A percentile compares a stretch with the other conserved stretches of the same genome.
Conservation (phyloP, 2,329 filamentous ascomycete genomes). For the Pleomassaria siparia region DNA sequence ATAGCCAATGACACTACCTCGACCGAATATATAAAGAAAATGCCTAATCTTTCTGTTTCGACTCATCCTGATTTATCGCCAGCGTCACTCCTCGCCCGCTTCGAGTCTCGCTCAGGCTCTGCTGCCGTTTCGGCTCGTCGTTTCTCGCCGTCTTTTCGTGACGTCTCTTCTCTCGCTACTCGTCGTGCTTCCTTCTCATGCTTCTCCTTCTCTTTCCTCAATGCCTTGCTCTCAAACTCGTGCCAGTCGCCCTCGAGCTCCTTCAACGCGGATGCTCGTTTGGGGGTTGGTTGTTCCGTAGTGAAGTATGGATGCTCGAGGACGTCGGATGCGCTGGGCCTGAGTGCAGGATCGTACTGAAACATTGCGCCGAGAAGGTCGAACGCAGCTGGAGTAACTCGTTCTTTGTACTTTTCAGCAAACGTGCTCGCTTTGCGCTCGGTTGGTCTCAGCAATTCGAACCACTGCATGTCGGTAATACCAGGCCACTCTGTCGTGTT, state of each 20-base stretch:
- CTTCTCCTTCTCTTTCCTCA: constrained; percentile 84
- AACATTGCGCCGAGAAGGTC: constrained; percentile 85
- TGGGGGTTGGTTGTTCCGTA: constrained; percentile 73
- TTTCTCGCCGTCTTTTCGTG: constrained; percentile 37
- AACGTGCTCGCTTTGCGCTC: constrained; percentile 75
- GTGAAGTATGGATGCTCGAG: constrained; percentile 88
- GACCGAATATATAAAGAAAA: no score
- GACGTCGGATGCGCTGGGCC: constrained; percentile 81
- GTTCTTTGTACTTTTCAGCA: constrained; percentile 76
- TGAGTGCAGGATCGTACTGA: constrained; percentile 79
- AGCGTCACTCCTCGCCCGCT: constrained; percentile 31
- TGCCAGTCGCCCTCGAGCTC: constrained; percentile 94
- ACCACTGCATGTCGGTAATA: constrained; percentile 95
- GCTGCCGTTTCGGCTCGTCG: constrained; percentile 31
- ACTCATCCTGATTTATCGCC: not conserved
- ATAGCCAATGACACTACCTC: no score
- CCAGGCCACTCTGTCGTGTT: constrained; percentile 83
- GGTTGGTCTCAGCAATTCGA: constrained; percentile 81
- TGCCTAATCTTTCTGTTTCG: no score
- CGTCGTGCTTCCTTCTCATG: constrained; percentile 58
- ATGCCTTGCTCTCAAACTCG: constrained; percentile 94
- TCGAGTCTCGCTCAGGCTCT: constrained; percentile 34
- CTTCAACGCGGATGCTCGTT: constrained; percentile 80
- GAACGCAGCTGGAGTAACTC: constrained; percentile 77
- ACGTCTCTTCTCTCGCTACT: constrained; percentile 32